Evolutionary conservation across 2,329 filamentous ascomycete species (phyloP), one percentile per base, ranked within the genome.

Genomic region (Basipetospora chlamydospora): DNA sequence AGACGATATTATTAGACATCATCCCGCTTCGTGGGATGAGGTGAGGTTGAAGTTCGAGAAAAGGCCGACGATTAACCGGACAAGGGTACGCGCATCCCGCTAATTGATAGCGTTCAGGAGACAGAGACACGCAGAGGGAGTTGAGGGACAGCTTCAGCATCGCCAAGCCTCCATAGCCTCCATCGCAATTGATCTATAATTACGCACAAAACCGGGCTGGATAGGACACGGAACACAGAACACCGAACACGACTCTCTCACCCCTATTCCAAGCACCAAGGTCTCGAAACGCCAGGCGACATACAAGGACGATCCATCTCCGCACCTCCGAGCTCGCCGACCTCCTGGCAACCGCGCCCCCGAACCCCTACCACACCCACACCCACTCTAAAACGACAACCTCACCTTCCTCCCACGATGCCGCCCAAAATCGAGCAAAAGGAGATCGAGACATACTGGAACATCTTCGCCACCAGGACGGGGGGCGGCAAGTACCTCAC

Each of bases 391-490:
- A 15, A 25, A 9, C 17, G n/a, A 3, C 16, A 15, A n/a, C 26
- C 12, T 20, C 26, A 20, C 34, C 26, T 17, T 20, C 26, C 26
- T 15, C 20, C 21, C 29, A 32, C 40, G 47, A 73, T 73, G 68
- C 61, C 70, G 46, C 70, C 70, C 50, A 68, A 70, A 52, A 76
- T 76, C 53, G 71, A 76, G 53, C 57, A 70, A 38, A 61, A 67
- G 49, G 71, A 76, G 54, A 71, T 76, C 47, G 71, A 76, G 47
- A 76, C 71, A 35, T 76, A 76, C 55, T 76, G 71, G 71, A 74
- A 74, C 52, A 76, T 76, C 55, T 76, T 76, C 52, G 58, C 67
- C 37, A 59, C 68, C 23, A 59, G 70, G 43, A 75, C 71, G 32
- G 71, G 71, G 50, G 71, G 70, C 45, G 67, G 66, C 43, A 65